Conservation (phyloP, 805 yeast species). For the Monosporozyma aerobia region DNA sequence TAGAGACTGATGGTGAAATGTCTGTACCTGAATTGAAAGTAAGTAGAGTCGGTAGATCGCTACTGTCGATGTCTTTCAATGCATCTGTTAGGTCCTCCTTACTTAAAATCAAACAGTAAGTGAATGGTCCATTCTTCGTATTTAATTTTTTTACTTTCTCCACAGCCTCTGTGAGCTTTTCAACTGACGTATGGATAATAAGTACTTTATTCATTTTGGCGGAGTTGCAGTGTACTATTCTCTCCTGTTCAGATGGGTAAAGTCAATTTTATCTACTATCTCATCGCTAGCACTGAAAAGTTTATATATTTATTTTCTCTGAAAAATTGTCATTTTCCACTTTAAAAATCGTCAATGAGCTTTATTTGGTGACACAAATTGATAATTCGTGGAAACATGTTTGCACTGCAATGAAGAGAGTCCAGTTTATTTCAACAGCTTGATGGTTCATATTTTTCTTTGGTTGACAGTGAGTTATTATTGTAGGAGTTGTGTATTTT, state of each 20-base stretch:
- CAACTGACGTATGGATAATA: conserved; percentile 12
- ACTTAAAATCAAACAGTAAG: conserved; percentile 44
- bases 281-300: neutral
- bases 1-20: neutral
- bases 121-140: conserved; percentile 59
- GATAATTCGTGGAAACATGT: neutral
- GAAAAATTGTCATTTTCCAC: neutral
- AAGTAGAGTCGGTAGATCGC: conserved; percentile 13
- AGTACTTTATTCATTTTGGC: neutral
- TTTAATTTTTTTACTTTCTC: conserved; percentile 43
- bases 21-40: conserved; percentile 2
- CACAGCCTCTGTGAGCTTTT: conserved; percentile 25
- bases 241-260: neutral
- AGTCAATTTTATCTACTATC: neutral
- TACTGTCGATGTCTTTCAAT: conserved; percentile 8
- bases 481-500: no score
- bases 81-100: conserved; percentile 23
- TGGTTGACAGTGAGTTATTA: no score
- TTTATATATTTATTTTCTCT: neutral
- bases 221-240: neutral
- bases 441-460: no score
- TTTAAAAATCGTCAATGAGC: neutral
- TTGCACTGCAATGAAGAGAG: no score
- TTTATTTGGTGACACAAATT: neutral
- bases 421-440: no score